Conservation (phyloP, 495 filamentous ascomycete species). For the Baudoinia panamericana region DNA sequence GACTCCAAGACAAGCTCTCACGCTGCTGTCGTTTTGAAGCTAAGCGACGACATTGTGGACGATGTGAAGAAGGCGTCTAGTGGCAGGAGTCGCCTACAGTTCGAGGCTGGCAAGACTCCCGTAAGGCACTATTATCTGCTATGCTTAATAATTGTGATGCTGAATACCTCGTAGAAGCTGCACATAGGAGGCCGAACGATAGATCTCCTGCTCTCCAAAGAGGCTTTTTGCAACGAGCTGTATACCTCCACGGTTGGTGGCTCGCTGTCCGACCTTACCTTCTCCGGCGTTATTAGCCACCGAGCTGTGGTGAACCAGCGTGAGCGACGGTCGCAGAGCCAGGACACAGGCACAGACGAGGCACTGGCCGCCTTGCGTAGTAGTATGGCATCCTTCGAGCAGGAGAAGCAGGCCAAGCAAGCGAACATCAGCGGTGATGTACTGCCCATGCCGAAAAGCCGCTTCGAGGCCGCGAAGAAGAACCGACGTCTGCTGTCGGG, state of each 20-base stretch:
- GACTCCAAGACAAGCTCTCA: not conserved
- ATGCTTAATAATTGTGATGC: not conserved
- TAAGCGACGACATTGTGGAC: conserved; percentile 9
- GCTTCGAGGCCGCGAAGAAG: conserved; percentile 12
- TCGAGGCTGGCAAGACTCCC: conserved; percentile 15
- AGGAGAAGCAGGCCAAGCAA: conserved; percentile 30
- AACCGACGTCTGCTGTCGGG: conserved; percentile 1
- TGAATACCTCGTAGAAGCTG: conserved; percentile 10
- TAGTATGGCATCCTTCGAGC: conserved; percentile 25
- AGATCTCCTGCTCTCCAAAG: conserved; percentile 13
- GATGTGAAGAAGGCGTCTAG: conserved; percentile 11
- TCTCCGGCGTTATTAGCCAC: conserved; percentile 23
- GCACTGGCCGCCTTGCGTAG: conserved; percentile 28
- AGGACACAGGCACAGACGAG: conserved; percentile 23
- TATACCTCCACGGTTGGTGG: conserved; percentile 7
- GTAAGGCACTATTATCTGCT: conserved; percentile 3
- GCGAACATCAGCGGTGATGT: conserved; percentile 10
- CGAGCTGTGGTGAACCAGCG: conserved; percentile 18
- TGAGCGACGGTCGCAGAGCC: not conserved
- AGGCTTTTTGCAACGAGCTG: conserved; percentile 19
- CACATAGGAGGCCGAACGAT: conserved; percentile 16
- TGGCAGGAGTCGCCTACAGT: conserved; percentile 8
- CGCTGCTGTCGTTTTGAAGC: conserved; percentile 7
- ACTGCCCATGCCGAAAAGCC: conserved; percentile 9
- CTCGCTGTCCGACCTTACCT: conserved; percentile 19